Base-by-base conservation (phyloP, 164 flowering plant species). In the Umbellularia californica region DNA sequence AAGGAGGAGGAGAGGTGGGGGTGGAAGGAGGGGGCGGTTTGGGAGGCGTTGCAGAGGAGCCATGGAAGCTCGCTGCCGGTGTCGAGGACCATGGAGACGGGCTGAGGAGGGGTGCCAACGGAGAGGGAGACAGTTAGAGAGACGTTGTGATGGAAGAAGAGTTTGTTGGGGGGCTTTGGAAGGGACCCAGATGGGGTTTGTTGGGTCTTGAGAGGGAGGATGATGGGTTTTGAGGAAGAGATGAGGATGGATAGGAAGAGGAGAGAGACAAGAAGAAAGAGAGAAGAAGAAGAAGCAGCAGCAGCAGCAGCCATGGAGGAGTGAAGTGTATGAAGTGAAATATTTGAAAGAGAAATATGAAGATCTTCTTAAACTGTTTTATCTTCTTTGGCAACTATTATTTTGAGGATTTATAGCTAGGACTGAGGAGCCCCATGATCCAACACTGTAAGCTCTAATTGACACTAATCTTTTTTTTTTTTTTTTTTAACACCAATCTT, bases 61-160 rank as follows among this genome's bases (percentile, higher is more conserved):
- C 93, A 94, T 0, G 95, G 86, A 69, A 94, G 94, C 76, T 92
- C 95, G 75, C 98, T 94, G 24, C 98, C 98, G 0, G 98, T 94
- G 82, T 94, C 98, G 33, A 94, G 79, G 1, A 94, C 95, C 93
- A 94, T 83, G 60, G 94, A 79, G 6, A 90, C 89, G 30, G 73
- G 75, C 68, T 90, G 95, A 0, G 98, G 92, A 0, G 98, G 98
- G 5, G 92, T 80, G 5, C 98, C 98, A 0, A 90, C 89, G 6
- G 89, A 58, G 66, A 94, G 82, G 1, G 93, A 78, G 51, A 90
- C 89, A 0, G 90, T 88, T 10, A 94, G 82, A 41, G 87, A 73
- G 2, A 90, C 89, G 62, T 90, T 90, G 76, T 90, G 91, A 65
- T 77, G 90, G 82, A 94, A 94, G 11, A 83, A 28, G 67, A 94